These are phyloP conservation scores for Petunia secreta DNA, from an alignment of 257 asterid species.

Conservation along the genomic window DNA sequence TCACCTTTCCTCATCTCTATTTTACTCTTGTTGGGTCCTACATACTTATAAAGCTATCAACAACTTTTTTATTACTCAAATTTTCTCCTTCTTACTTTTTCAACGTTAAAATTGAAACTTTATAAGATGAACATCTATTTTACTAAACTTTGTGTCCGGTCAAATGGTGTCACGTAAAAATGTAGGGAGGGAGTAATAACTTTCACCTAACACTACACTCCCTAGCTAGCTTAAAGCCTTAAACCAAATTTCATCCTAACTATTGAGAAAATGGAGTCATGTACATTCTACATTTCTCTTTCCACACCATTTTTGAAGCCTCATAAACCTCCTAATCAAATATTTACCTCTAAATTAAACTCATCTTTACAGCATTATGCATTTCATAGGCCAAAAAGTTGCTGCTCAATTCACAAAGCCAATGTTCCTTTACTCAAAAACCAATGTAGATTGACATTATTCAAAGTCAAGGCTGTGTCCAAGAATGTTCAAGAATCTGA, in stretches of 20 bases:
- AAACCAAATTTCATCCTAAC: not conserved
- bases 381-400: conserved; percentile 20
- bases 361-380: conserved; percentile 19
- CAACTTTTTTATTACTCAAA: no score
- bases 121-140: no score
- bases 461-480: conserved; percentile 42
- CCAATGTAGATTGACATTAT: not conserved
- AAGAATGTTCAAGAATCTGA: conserved; percentile 40
- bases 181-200: not conserved
- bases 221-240: not conserved
- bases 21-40: no score
- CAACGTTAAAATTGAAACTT: no score
- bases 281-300: conserved; percentile 50
- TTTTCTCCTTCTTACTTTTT: no score
- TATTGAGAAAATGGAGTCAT: conserved; percentile 48
- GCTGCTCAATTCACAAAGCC: not conserved
- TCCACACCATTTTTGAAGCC: conserved; percentile 43
- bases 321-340: conserved; percentile 30
- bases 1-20: no score
- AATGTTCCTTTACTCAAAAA: not conserved
- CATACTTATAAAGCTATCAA: no score
- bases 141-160: no score
- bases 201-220: not conserved
- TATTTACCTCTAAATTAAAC: conserved; percentile 20
- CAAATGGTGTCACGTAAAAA: no score